These are phyloP conservation scores for Calonectria pteridis DNA, from an alignment of 2,329 filamentous ascomycete genomes.

Conservation along the genomic window DNA sequence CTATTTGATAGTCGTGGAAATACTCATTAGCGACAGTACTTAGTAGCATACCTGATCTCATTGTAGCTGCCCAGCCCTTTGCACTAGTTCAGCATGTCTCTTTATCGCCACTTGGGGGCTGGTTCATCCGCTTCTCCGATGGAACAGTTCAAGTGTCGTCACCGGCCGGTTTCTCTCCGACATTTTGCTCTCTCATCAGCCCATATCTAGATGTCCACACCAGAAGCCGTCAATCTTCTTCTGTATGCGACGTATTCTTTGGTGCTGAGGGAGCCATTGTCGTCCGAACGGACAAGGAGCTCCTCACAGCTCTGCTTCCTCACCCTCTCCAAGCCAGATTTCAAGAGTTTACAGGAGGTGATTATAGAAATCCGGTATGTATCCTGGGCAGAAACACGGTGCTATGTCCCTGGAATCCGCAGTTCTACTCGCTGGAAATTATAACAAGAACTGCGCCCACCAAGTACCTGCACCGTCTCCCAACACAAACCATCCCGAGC, in stretches of 20 bases:
- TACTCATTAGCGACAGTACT: slow-evolving; percentile 18
- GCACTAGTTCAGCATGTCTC: slow-evolving; percentile 23
- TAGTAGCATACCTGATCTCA: slow-evolving; percentile 25
- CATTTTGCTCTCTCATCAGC: slow-evolving; percentile 11
- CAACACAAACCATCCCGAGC: not conserved
- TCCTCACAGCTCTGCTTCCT: slow-evolving; percentile 7
- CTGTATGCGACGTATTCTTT: slow-evolving; percentile 21
- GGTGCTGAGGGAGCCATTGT: slow-evolving; percentile 17
- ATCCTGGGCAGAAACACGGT: slow-evolving; percentile 24
- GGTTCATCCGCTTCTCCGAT: slow-evolving; percentile 26
- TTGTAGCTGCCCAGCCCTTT: slow-evolving; percentile 10
- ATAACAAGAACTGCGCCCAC: not conserved
- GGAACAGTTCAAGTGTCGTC: slow-evolving; percentile 29
- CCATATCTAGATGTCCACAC: slow-evolving; percentile 9
- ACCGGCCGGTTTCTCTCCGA: slow-evolving; percentile 16
- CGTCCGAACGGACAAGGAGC: not conserved
- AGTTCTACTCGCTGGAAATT: slow-evolving; percentile 24
- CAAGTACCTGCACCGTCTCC: slow-evolving; percentile 21
- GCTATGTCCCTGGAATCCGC: slow-evolving; percentile 21
- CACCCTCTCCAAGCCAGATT: not conserved
- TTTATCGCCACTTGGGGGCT: slow-evolving; percentile 23
- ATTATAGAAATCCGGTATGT: slow-evolving; percentile 8
- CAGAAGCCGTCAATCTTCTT: slow-evolving; percentile 14
- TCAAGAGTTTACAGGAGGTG: slow-evolving; percentile 7
- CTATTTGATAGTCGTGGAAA: not conserved